A percentile compares a stretch with the other conserved stretches of the same genome.
These are phyloP conservation scores for Hymenoscyphus linearis DNA, from an alignment of 2,329 filamentous ascomycete species.

Conservation along the genomic window DNA sequence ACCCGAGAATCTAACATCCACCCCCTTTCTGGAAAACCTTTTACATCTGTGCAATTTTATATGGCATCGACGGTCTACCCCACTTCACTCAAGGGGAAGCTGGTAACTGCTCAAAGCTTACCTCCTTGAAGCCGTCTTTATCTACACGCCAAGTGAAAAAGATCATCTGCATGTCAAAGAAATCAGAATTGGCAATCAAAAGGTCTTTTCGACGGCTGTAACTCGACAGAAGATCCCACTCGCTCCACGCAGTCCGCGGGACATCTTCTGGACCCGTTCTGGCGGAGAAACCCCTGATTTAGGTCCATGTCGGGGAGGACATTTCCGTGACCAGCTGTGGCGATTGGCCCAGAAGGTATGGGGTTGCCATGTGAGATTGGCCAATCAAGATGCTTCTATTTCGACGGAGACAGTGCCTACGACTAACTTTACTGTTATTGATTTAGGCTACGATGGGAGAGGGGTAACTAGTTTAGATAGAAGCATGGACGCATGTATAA, in stretches of 20 bases:
- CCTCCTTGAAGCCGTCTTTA: neutral
- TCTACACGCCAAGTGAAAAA: neutral
- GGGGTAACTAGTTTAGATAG: neutral
- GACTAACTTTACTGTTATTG: neutral
- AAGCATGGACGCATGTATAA: neutral
- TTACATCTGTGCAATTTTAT: neutral
- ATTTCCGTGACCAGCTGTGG: neutral
- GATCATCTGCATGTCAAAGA: neutral
- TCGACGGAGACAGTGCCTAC: neutral
- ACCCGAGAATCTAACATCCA: neutral
- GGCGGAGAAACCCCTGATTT: neutral
- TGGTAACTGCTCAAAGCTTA: neutral
- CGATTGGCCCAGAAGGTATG: neutral
- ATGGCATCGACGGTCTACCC: neutral
- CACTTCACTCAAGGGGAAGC: neutral
- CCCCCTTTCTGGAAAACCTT: neutral
- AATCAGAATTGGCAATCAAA: neutral
- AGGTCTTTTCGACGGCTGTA: neutral
- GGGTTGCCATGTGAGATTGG: neutral
- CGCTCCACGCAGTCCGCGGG: neutral
- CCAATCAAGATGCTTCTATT: neutral
- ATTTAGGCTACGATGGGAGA: neutral
- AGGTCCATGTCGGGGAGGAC: neutral
- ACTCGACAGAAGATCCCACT: too few relatives aligned
- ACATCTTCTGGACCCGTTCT: neutral